Base-by-base conservation (phyloP, 148 eudicot species). In the Heliamphora exappendiculata region DNA sequence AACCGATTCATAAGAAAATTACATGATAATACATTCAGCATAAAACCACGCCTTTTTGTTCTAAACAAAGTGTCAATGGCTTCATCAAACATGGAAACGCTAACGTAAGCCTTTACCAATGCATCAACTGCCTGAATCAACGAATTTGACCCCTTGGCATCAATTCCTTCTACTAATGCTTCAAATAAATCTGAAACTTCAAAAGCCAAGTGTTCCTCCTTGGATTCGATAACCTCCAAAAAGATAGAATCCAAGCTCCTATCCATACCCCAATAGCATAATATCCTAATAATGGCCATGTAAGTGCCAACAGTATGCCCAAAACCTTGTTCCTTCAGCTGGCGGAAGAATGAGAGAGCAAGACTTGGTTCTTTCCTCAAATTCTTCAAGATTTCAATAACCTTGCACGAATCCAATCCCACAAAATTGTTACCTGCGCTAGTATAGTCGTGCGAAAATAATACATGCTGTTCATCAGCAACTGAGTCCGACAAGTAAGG, bases 51-150 rank as follows among this genome's bases (percentile, higher is more conserved):
- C 53, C 72, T 42, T 49, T 26, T 68, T 1, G 53, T 68, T 26
- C 44, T 49, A 44, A 87, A 82, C 76, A 90, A 66, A 71, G 83
- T 67, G 45, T 86, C 86, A 11, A 88, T 66, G 29, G 88, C 91
- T 77, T 92, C 88, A 67, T 87, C 85, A 68, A 85, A 92, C 90
- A 81, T 86, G 31, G 84, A 84, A 62, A 85, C 22, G 70, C 84
- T 83, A 70, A 50, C 85, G 85, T 83, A 90, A 8, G 88, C 88
- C 84, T 90, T 92, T 33, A 92, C 81, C 72, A 89, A 76, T 0
- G 76, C 86, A 78, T 82, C 89, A 60, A 86, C 67, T 16, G 86
- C 90, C 53, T 76, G 78, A 77, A 47, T 76, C 78, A 90, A 67
- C 16, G 73, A 73, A 72, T 69, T 44, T 3, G 58, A 41, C 5